Evolutionary conservation across 352 stramenopile species (phyloP).

Genomic region (Phytophthora quininea): DNA sequence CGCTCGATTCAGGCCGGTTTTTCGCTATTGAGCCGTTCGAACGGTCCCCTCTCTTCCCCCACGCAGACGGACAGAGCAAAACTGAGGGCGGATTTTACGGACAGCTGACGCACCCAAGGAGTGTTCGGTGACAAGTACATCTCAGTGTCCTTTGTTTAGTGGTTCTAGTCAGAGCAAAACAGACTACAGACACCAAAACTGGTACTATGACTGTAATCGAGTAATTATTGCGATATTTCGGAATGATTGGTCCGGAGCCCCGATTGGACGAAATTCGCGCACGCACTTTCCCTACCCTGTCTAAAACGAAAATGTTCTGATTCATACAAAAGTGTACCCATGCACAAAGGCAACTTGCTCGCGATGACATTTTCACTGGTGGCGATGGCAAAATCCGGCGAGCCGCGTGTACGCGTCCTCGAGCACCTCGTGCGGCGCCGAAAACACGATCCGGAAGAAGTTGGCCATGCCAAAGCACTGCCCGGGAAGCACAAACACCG

Average conservation of each 20-base stretch:
- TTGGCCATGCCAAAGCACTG: conserved; percentile 73
- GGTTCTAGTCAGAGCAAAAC: too few species aligned
- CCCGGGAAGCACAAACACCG: conserved; percentile 95
- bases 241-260: background rate
- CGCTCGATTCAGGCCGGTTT: conserved; percentile 17
- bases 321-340: background rate
- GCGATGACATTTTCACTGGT: conserved; percentile 26
- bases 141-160: too few species aligned
- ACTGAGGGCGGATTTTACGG: conserved; percentile 14
- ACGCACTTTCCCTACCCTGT: conserved; percentile 1
- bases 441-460: conserved; percentile 82
- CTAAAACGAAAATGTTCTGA: conserved; percentile 2
- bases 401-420: conserved; percentile 69
- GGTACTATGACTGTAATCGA: too few species aligned
- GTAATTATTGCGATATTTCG: too few species aligned
- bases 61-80: conserved; percentile 20
- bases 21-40: conserved; percentile 19
- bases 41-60: conserved; percentile 7
- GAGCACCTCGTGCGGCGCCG: conserved; percentile 67
- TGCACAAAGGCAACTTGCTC: background rate
- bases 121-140: too few species aligned
- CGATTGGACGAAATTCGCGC: conserved; percentile 24
- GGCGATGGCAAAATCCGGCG: conserved; percentile 59
- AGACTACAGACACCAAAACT: too few species aligned
- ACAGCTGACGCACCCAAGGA: conserved; percentile 26